These are phyloP conservation scores for Aspergillus novofumigatus DNA, from an alignment of 2,329 filamentous ascomycete genomes.

Conservation along the genomic window DNA sequence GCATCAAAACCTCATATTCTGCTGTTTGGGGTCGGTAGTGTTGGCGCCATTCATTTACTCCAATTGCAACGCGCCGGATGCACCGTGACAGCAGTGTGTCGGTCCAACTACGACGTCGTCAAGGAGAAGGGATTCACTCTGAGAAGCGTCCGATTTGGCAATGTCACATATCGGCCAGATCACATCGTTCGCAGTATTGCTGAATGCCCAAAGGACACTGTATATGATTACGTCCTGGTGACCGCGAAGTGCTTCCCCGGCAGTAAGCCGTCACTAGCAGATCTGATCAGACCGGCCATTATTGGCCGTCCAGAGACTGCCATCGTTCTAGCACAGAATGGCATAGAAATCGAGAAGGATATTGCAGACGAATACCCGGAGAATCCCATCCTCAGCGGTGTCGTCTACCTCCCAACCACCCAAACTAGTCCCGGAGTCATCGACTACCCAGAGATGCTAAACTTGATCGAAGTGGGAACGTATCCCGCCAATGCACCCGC, in stretches of 20 bases:
- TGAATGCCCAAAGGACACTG: conserved; percentile 16
- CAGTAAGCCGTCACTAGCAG: conserved; percentile 28
- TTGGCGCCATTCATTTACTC: conserved; percentile 28
- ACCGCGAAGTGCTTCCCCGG: conserved; percentile 45
- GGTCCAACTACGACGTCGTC: conserved; percentile 29
- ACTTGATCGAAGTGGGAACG: conserved; percentile 49
- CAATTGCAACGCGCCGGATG: conserved; percentile 24
- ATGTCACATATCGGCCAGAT: conserved; percentile 19
- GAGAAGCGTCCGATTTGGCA: conserved; percentile 22
- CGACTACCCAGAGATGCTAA: conserved; percentile 40
- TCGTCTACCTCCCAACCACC: conserved; percentile 52
- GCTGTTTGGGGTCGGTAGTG: conserved; percentile 30
- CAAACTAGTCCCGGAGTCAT: conserved; percentile 49
- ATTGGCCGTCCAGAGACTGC: conserved; percentile 39
- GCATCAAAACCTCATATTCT: conserved; percentile 16
- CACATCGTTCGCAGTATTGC: conserved; percentile 15
- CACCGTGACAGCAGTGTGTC: conserved; percentile 28
- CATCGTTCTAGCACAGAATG: conserved; percentile 60
- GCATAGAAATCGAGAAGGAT: conserved; percentile 57
- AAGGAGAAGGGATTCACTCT: conserved; percentile 23
- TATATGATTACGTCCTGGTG: conserved; percentile 48
- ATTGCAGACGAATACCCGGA: conserved; percentile 48
- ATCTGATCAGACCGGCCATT: conserved; percentile 39
- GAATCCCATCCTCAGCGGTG: conserved; percentile 53
- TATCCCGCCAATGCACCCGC: conserved; percentile 38